A percentile compares a stretch with the other conserved stretches of the same genome.
These are phyloP conservation scores for Aspergillus quadrilineatus DNA, from an alignment of 2,329 filamentous ascomycete genomes.

Conservation along the genomic window DNA sequence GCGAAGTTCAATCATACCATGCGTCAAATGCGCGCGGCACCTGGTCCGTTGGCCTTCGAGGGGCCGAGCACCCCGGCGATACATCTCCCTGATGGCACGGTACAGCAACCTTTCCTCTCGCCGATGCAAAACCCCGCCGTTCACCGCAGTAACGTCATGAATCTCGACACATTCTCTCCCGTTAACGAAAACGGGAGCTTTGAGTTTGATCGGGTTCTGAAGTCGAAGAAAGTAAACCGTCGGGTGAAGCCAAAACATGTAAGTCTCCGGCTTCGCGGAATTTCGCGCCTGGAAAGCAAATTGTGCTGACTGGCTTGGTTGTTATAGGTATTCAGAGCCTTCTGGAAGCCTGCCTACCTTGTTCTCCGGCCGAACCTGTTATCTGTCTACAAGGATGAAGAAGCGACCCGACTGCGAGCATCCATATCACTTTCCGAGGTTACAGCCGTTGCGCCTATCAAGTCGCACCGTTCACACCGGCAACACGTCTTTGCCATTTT, in stretches of 20 bases:
- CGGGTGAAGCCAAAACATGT: constrained; percentile 94
- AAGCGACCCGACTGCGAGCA: constrained; percentile 84
- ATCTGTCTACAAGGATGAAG: constrained; percentile 88
- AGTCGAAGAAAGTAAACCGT: constrained; percentile 81
- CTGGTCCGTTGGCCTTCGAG: constrained; percentile 24
- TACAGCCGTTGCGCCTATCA: constrained; percentile 84
- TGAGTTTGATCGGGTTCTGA: constrained; percentile 91
- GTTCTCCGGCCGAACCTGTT: constrained; percentile 87
- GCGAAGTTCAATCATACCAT: constrained; percentile 17
- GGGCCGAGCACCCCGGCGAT: constrained; percentile 28
- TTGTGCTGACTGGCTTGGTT: constrained; percentile 13
- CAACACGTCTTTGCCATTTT: constrained; percentile 90
- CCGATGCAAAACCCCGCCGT: constrained; percentile 20
- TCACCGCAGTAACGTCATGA: constrained; percentile 49
- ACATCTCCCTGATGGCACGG: constrained; percentile 27
- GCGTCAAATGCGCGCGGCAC: constrained; percentile 23
- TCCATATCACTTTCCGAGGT: constrained; percentile 86
- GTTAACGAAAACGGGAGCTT: constrained; percentile 96
- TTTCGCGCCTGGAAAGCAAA: constrained; percentile 11
- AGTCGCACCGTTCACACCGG: constrained; percentile 82
- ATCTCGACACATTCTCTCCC: constrained; percentile 70
- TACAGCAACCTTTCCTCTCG: constrained; percentile 25
- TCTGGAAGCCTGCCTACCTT: constrained; percentile 86
- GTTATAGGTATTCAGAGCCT: constrained; percentile 54
- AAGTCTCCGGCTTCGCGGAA: constrained; percentile 20